Evolutionary conservation across 2,329 filamentous ascomycete species (phyloP).

Genomic region (Aureobasidium sp.): DNA sequence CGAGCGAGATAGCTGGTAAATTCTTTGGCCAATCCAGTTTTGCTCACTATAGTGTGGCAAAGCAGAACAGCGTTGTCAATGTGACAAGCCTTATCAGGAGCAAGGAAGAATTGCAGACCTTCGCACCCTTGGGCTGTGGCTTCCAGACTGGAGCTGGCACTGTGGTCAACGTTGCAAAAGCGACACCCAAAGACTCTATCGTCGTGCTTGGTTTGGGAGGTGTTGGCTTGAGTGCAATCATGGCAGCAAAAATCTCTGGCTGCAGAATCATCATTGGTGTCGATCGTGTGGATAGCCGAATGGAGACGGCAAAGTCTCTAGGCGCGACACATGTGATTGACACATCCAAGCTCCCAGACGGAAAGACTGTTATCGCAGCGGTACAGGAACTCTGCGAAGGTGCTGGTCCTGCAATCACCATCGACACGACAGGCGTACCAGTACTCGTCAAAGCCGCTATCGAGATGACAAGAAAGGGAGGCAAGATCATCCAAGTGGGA

Average conservation of each 20-base stretch:
- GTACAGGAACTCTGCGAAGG: slow-evolving; percentile 30
- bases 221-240: slow-evolving; percentile 39
- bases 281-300: slow-evolving; percentile 29
- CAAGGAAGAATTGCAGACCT: slow-evolving; percentile 34
- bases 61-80: slow-evolving; percentile 34
- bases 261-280: slow-evolving; percentile 33
- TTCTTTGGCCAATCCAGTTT: slow-evolving; percentile 46
- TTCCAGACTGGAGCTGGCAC: slow-evolving; percentile 39
- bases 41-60: slow-evolving; percentile 32
- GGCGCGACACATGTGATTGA: slow-evolving; percentile 34
- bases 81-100: slow-evolving; percentile 29
- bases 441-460: slow-evolving; percentile 36
- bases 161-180: slow-evolving; percentile 31
- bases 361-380: slow-evolving; percentile 26
- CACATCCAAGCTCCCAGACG: slow-evolving; percentile 24
- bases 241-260: slow-evolving; percentile 38
- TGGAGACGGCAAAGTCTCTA: slow-evolving; percentile 31
- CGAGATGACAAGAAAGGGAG: slow-evolving; percentile 35
- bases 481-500: slow-evolving; percentile 45
- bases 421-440: slow-evolving; percentile 44
- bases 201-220: slow-evolving; percentile 38
- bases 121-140: slow-evolving; percentile 39
- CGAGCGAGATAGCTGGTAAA: slow-evolving; percentile 27
- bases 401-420: slow-evolving; percentile 35
- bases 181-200: slow-evolving; percentile 28